These are phyloP conservation scores for Arachis stenosperma DNA, from an alignment of 306 rosid genomes.

Conservation along the genomic window DNA sequence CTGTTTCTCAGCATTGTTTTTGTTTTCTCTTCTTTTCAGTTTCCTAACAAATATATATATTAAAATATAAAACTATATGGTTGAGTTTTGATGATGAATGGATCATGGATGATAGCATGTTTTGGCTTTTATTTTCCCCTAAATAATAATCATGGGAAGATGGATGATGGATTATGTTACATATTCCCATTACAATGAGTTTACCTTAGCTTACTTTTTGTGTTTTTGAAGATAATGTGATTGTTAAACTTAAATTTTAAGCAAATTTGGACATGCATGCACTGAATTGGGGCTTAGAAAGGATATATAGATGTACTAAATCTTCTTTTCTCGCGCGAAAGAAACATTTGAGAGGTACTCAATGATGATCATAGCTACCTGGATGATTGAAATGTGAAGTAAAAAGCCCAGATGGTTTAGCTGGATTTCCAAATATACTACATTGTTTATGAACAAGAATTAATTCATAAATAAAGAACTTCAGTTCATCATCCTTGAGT, in stretches of 20 bases:
- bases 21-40: not conserved
- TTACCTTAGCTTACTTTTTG: not conserved
- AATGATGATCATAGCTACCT: not conserved
- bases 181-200: not conserved
- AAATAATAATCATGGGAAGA: not conserved
- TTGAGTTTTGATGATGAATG: constrained; percentile 21
- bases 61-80: not conserved
- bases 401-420: not conserved
- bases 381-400: constrained; percentile 4
- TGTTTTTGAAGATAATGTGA: not conserved
- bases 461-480: not conserved
- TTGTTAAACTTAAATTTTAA: not conserved
- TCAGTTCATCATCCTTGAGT: not conserved
- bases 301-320: too few relatives aligned
- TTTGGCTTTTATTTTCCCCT: not conserved
- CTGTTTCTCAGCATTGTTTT: not conserved
- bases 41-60: not conserved
- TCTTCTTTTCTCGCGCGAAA: not conserved
- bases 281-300: too few relatives aligned
- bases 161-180: too few relatives aligned
- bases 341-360: not conserved
- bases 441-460: not conserved
- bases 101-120: not conserved
- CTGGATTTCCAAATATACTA: not conserved
- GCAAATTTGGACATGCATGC: not conserved